Evolutionary conservation across 2,329 filamentous ascomycete genomes (phyloP).

Genomic region (Fusarium dimerum): DNA sequence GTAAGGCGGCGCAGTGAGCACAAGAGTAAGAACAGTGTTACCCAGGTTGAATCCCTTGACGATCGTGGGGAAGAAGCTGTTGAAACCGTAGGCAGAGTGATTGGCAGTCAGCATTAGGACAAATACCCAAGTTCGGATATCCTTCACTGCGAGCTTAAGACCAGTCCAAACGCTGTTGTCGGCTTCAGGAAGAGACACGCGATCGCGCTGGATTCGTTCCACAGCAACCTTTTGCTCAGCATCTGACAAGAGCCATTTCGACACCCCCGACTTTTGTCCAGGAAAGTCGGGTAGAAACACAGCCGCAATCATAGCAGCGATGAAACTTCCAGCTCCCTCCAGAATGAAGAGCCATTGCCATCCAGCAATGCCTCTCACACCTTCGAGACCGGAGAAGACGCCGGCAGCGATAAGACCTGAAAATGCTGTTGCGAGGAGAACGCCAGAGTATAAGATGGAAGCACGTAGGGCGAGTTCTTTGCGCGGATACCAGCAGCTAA

Average conservation of each 20-base stretch:
- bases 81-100: conserved; percentile 25
- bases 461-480: conserved; percentile 25
- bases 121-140: conserved; percentile 28
- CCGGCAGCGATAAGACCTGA: conserved; percentile 23
- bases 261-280: conserved; percentile 5
- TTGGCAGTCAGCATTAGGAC: conserved; percentile 20
- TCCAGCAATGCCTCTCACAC: conserved; percentile 53
- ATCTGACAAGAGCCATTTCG: conserved; percentile 12
- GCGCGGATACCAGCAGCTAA: conserved; percentile 27
- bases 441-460: conserved; percentile 26
- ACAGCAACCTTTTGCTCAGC: conserved; percentile 12
- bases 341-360: conserved; percentile 55
- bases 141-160: conserved; percentile 21
- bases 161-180: conserved; percentile 17
- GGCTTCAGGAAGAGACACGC: conserved; percentile 20
- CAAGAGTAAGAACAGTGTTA: conserved; percentile 19
- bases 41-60: conserved; percentile 20
- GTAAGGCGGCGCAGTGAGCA: conserved; percentile 16
- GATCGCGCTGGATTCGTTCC: conserved; percentile 19
- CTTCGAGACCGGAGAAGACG: conserved; percentile 34
- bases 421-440: conserved; percentile 21
- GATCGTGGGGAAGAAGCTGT: conserved; percentile 29
- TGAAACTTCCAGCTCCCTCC: conserved; percentile 49
- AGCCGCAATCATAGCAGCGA: conserved; percentile 14
- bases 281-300: conserved; percentile 21